Evolutionary conservation across 2,329 filamentous ascomycete genomes (phyloP).

Genomic region (Claviceps paspali): DNA sequence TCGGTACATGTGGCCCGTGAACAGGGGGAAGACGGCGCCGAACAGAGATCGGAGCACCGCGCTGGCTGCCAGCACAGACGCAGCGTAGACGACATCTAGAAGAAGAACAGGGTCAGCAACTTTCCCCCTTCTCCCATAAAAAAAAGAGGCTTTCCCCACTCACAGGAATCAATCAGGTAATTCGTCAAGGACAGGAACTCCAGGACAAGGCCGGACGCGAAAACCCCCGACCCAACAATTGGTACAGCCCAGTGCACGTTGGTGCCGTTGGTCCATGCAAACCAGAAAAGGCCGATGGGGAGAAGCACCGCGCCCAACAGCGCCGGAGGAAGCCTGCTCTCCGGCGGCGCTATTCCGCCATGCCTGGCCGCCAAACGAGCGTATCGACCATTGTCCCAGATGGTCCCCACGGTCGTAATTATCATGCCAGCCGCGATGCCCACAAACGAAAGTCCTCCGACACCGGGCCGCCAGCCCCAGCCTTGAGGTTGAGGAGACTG

Average conservation of each 20-base stretch:
- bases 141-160: constrained; percentile 8
- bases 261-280: constrained; percentile 46
- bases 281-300: constrained; percentile 48
- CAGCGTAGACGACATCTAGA: constrained; percentile 55
- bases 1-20: constrained; percentile 45
- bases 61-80: constrained; percentile 59
- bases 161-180: constrained; percentile 51
- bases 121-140: no score
- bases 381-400: constrained; percentile 40
- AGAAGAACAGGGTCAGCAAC: not conserved
- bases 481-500: constrained; percentile 22
- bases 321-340: constrained; percentile 44
- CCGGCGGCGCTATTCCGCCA: constrained; percentile 45
- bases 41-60: constrained; percentile 57
- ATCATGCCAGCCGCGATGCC: constrained; percentile 51
- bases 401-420: constrained; percentile 35
- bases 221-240: constrained; percentile 25
- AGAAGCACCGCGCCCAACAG: constrained; percentile 44
- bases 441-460: constrained; percentile 46
- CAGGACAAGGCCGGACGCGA: constrained; percentile 43
- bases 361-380: constrained; percentile 24
- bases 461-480: constrained; percentile 41
- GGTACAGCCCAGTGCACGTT: constrained; percentile 42
- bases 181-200: constrained; percentile 52
- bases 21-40: constrained; percentile 58